Evolutionary conservation across 2,329 filamentous ascomycete genomes (phyloP).

Genomic region (Hypoxylon sp.): DNA sequence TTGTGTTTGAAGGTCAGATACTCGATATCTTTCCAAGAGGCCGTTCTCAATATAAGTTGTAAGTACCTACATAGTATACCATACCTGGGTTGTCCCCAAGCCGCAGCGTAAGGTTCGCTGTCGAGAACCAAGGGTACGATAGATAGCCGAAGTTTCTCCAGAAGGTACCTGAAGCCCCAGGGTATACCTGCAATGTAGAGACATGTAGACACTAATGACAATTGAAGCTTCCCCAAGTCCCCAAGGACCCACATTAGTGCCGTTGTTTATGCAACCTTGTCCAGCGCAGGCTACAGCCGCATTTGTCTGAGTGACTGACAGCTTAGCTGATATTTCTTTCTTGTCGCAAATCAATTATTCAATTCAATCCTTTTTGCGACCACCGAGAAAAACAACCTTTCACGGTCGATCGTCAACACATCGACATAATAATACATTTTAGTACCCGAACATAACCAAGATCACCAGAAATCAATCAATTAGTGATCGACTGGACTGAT

Average conservation of each 20-base stretch:
- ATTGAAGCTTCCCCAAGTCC: constrained; percentile 15
- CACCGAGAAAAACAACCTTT: constrained; percentile 1
- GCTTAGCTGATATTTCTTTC: constrained; percentile 17
- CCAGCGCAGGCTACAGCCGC: constrained; percentile 22
- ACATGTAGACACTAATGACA: too few species aligned
- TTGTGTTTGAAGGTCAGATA: too few species aligned
- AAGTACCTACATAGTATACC: too few species aligned
- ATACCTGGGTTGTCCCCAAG: too few species aligned
- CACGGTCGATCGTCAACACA: not conserved
- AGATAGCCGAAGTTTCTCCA: constrained; percentile 26
- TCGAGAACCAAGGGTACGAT: too few species aligned
- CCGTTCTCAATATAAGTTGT: too few species aligned
- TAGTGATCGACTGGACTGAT: too few species aligned
- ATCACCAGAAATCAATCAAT: not conserved
- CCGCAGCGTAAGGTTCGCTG: too few species aligned
- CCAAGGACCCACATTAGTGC: constrained; percentile 17
- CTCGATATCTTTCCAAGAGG: too few species aligned
- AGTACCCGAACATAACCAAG: too few species aligned
- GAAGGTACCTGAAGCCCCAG: not conserved
- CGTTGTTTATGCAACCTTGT: constrained; percentile 16
- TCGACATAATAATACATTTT: too few species aligned
- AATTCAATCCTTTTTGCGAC: constrained; percentile 15
- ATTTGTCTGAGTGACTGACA: constrained; percentile 32
- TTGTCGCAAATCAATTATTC: constrained; percentile 16
- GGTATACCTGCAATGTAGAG: too few species aligned